These are phyloP conservation scores for Ophiostoma sp. DNA, from an alignment of 2,329 filamentous ascomycete species.

Conservation along the genomic window DNA sequence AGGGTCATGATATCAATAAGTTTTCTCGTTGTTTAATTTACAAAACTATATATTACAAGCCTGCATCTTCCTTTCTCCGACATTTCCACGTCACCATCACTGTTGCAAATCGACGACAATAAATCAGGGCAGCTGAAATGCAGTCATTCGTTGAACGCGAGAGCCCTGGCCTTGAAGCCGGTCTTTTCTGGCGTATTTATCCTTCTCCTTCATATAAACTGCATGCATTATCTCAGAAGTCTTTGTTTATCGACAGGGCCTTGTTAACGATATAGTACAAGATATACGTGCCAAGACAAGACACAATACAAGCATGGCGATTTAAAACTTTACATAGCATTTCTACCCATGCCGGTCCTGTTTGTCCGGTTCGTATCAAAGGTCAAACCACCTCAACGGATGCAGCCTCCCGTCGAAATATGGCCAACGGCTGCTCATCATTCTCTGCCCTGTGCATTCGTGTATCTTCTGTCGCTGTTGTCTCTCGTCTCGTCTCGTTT, in stretches of 20 bases:
- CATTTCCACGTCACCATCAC: not conserved
- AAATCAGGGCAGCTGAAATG: not conserved
- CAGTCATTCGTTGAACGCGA: not conserved
- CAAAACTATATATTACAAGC: not conserved
- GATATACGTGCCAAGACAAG: not conserved
- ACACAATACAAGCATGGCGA: not conserved
- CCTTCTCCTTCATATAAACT: not conserved
- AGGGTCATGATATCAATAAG: not conserved
- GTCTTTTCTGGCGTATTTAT: not conserved
- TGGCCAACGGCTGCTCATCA: not conserved
- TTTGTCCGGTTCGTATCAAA: not conserved
- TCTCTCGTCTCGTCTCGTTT: not conserved
- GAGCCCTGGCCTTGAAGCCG: not conserved
- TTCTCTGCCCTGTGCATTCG: not conserved
- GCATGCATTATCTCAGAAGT: not conserved
- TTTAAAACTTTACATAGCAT: not conserved
- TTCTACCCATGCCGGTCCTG: not conserved
- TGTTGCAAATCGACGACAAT: not conserved
- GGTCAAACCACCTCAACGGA: not conserved
- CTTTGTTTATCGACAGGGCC: not conserved
- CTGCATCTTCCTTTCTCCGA: slow-evolving; percentile 3
- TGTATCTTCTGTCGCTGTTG: not conserved
- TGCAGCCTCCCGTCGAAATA: slow-evolving; percentile 4
- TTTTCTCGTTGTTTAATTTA: not conserved
- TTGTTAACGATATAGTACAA: not conserved